Conservation (phyloP, 495 filamentous ascomycete species). For the Penicillium parvum region DNA sequence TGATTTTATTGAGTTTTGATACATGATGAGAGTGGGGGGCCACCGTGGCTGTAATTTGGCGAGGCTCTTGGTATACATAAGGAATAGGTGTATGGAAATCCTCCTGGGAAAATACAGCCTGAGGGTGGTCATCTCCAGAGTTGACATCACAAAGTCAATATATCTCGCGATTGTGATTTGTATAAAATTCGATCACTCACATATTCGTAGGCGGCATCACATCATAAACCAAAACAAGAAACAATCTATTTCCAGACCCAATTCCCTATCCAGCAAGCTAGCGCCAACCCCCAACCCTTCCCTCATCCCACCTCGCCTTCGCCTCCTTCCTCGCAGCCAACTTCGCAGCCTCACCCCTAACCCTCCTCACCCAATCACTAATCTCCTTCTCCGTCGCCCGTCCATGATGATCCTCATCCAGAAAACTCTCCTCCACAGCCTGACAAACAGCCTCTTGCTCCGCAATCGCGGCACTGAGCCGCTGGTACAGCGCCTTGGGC, state of each 20-base stretch:
- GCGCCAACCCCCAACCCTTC: conserved; percentile 87
- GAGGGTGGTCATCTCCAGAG: no score
- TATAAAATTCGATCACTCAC: background rate
- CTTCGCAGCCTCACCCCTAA: conserved; percentile 69
- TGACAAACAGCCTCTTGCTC: conserved; percentile 81
- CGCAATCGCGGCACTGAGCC: conserved; percentile 63
- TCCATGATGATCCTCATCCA: conserved; percentile 57
- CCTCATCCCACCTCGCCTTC: conserved; percentile 91
- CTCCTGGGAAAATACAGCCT: no score
- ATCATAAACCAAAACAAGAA: background rate
- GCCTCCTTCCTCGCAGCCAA: conserved; percentile 73
- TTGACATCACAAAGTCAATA: no score
- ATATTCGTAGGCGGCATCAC: background rate
- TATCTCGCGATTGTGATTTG: no score
- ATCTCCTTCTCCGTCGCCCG: conserved; percentile 71
- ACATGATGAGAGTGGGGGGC: no score
- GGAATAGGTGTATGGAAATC: no score
- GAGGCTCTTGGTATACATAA: no score
- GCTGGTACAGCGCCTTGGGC: conserved; percentile 76
- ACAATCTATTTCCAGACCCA: no score
- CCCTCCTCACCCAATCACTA: conserved; percentile 74
- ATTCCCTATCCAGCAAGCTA: no score
- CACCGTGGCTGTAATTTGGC: no score
- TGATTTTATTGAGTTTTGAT: no score
- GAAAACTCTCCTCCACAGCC: conserved; percentile 85